Base-by-base conservation (phyloP, 441 rosid species). In the Euphorbia celastroides region DNA sequence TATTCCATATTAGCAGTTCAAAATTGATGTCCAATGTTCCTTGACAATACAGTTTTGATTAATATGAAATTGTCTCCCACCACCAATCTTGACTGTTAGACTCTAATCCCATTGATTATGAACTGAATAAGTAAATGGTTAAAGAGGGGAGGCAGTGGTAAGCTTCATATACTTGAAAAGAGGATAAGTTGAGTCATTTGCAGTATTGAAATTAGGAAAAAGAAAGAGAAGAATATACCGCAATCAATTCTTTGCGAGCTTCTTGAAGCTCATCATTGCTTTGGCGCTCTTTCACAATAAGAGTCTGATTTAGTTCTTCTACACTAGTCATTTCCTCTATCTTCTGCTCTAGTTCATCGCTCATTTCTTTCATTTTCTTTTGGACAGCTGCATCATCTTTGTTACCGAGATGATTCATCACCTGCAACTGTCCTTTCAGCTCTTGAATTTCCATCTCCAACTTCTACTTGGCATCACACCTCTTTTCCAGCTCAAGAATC, bases 361-460 rank as follows among this genome's bases (percentile, higher is more conserved):
- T 78, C 96, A 91, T 84, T 62, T 88, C 86, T 74, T 88, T 71
- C 86, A 93, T 50, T 50, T 56, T 56, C 32, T 56, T 56, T 16
- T 88, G 81, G 10, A 88, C 80, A 3, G 82, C 92, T 57, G 76
- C 86, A 74, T 93, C 96, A 78, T 91, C 89, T 57, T 80, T 80
- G 75, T 86, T 86, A 48, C 84, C 97, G 67, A 93, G 84, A 75
- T 90, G 95, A 79, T 87, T 79, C 88, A 89, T 82, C 77, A 93
- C 96, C 78, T 81, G 82, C 30, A 93, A 36, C 71, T 91, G 88
- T 11, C 99, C 96, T 80, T 84, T 91, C 42, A 93, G 64, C 70
- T 91, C 97, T 73, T 82, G 81, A 70, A 93, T 93, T 74, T 86
- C 98, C 92, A 91, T 86, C 73, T 93, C 93, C 69, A 93, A 57